phyloP scores from a whole-genome alignment of 495 filamentous ascomycete genomes.

The Haplographium delicatum region DNA sequence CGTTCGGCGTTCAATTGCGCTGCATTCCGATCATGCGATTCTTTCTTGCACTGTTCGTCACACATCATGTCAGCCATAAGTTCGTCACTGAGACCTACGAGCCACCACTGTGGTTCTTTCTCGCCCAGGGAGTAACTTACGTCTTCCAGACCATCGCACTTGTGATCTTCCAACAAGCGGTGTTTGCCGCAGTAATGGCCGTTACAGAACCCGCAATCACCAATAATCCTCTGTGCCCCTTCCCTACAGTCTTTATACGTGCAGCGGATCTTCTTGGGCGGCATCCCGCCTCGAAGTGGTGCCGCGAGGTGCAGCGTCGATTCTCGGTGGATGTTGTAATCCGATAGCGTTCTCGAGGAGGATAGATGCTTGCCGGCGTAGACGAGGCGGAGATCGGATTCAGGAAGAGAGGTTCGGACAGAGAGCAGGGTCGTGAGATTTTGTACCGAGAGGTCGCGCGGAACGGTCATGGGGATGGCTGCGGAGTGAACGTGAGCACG shows the following conservation, averaged over 20 bases:
- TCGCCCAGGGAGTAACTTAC: constrained; percentile 39
- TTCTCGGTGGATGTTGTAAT: constrained; percentile 35
- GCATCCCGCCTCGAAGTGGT: constrained; percentile 46
- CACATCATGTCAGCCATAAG: constrained; percentile 25
- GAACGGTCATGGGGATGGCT: constrained; percentile 43
- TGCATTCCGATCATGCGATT: constrained; percentile 85
- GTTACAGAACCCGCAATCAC: constrained; percentile 91
- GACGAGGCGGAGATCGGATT: constrained; percentile 37
- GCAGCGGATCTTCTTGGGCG: constrained; percentile 80
- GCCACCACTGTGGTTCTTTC: constrained; percentile 37
- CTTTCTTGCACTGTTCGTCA: constrained; percentile 78
- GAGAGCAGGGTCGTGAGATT: constrained; percentile 41
- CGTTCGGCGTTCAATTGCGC: constrained; percentile 87
- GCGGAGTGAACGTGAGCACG: too few relatives aligned
- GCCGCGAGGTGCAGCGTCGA: constrained; percentile 41
- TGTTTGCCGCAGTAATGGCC: constrained; percentile 94
- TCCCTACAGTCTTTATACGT: constrained; percentile 83
- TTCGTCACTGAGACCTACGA: constrained; percentile 37
- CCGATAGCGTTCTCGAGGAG: constrained; percentile 28
- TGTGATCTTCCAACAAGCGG: constrained; percentile 86
- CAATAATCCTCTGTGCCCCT: constrained; percentile 82
- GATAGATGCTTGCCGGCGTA: constrained; percentile 44
- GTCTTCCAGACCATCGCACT: constrained; percentile 89
- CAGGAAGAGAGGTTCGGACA: constrained; percentile 39
- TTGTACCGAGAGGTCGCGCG: constrained; percentile 34